These are phyloP conservation scores for Sporothrix globosa DNA, from an alignment of 2,329 filamentous ascomycete genomes.

Conservation along the genomic window DNA sequence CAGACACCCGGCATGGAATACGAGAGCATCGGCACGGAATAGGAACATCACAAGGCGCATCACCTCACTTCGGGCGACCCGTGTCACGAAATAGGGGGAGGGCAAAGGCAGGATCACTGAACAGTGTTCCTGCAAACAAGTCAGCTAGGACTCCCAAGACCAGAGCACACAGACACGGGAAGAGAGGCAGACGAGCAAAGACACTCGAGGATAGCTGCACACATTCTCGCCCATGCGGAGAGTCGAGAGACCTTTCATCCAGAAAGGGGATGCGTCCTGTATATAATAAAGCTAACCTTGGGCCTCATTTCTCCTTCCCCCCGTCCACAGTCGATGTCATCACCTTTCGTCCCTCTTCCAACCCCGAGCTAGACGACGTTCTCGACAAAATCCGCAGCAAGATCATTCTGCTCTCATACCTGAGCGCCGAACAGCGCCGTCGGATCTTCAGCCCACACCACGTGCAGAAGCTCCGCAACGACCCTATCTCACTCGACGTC, in stretches of 20 bases:
- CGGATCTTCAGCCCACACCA: slow-evolving; percentile 55
- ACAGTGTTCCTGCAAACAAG: not conserved
- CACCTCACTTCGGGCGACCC: slow-evolving; percentile 10
- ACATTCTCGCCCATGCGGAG: not conserved
- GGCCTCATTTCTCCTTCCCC: not conserved
- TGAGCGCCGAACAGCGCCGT: slow-evolving; percentile 57
- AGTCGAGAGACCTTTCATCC: not conserved
- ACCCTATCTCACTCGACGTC: slow-evolving; percentile 62
- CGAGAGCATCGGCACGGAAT: slow-evolving; percentile 14
- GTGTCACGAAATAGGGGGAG: slow-evolving; percentile 1
- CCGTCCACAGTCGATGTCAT: slow-evolving; percentile 43
- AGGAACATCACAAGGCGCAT: slow-evolving; percentile 18
- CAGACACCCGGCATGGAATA: slow-evolving; percentile 10
- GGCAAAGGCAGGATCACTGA: slow-evolving; percentile 6
- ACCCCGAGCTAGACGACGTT: slow-evolving; percentile 56
- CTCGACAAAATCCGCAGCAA: slow-evolving; percentile 59
- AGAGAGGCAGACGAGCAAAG: not conserved
- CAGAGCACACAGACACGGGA: not conserved
- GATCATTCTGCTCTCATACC: slow-evolving; percentile 64
- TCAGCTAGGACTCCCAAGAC: not conserved
- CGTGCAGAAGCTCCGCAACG: slow-evolving; percentile 54
- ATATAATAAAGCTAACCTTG: slow-evolving; percentile 26
- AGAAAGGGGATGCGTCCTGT: not conserved
- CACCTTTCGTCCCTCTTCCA: slow-evolving; percentile 56
- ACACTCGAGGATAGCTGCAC: not conserved